Conservation (phyloP, 2,329 filamentous ascomycete genomes). For the Neopestalotiopsis sp. region DNA sequence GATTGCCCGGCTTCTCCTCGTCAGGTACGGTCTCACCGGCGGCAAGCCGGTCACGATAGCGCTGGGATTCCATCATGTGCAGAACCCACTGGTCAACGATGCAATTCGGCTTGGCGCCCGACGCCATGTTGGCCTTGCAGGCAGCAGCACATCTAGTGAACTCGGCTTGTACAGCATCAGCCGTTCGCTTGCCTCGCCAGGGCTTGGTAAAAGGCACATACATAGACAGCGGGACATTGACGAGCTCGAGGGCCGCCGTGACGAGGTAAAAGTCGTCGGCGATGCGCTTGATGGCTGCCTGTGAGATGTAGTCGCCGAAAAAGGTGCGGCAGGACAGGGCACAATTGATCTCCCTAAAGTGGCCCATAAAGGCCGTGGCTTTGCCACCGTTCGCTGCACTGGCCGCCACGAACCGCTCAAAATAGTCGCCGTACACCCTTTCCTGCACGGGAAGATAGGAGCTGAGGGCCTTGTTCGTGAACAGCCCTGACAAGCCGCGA, state of each 20-base stretch:
- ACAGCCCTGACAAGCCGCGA: constrained; percentile 75
- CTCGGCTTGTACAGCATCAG: constrained; percentile 72
- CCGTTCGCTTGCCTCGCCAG: constrained; percentile 77
- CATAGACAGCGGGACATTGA: constrained; percentile 73
- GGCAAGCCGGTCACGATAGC: constrained; percentile 67
- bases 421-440: constrained; percentile 74
- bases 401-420: constrained; percentile 67
- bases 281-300: constrained; percentile 74
- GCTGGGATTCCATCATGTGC: constrained; percentile 73
- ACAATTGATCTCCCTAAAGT: constrained; percentile 79
- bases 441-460: constrained; percentile 77
- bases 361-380: constrained; percentile 70
- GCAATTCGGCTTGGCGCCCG: constrained; percentile 70
- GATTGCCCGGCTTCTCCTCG: constrained; percentile 48
- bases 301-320: constrained; percentile 78
- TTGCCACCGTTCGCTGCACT: constrained; percentile 57
- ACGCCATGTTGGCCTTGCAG: constrained; percentile 73
- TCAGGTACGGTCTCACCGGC: constrained; percentile 49
- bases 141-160: constrained; percentile 75
- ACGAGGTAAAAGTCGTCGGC: constrained; percentile 81
- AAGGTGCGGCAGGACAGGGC: constrained; percentile 81
- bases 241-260: constrained; percentile 78
- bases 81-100: constrained; percentile 81
- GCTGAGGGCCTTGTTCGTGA: constrained; percentile 73
- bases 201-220: constrained; percentile 78